Evolutionary conservation across 768 basidiomycete genomes (phyloP), one percentile per base, ranked within the genome.

Genomic region (Lactifluus subvellereus): DNA sequence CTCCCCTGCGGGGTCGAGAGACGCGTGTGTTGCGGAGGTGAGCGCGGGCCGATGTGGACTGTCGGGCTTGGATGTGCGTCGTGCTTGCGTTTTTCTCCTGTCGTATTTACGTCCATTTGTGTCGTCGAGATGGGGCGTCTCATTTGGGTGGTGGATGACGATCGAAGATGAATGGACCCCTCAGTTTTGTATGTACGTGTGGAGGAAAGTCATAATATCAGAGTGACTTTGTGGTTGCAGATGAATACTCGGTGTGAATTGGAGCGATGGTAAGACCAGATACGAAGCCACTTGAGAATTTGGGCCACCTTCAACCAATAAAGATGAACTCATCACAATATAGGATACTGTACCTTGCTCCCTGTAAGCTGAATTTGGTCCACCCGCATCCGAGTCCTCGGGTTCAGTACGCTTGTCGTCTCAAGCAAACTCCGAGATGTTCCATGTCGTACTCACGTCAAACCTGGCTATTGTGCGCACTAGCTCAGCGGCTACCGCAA

Each of bases 1-100:
- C 79, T 79, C 78, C 79, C 77, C 75, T 67, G 43, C 67, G 74
- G 80, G 80, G 79, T 70, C 72, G 80, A 81, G 80, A 80, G 77
- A 72, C 71, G 70, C 60, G 54, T 67, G 69, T 61, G 68, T 64
- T 61, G 56, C 69, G 71, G 68, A 69, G 76, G 80, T 82, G 80
- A 81, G 80, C 80, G 80, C 78, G 79, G 70, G 62, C n/a, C 22
- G 52, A 18, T 16, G 67, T 60, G 61, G 57, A 66, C n/a, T 60
- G 57, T 56, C 45, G 37, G 40, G 40, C 53, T 56, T 54, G 43
- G 59, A 45, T 18, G 62, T 60, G 33, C 42, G 65, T 52, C 56
- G 57, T 20, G 9, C 45, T 47, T 22, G 65, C 18, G 55, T 40
- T 57, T 33, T 22, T 59, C 40, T 22, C 32, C 51, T 54, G 9